phyloP scores from a whole-genome alignment of 2,329 filamentous ascomycete genomes.

The Aspergillus phoenicis region DNA sequence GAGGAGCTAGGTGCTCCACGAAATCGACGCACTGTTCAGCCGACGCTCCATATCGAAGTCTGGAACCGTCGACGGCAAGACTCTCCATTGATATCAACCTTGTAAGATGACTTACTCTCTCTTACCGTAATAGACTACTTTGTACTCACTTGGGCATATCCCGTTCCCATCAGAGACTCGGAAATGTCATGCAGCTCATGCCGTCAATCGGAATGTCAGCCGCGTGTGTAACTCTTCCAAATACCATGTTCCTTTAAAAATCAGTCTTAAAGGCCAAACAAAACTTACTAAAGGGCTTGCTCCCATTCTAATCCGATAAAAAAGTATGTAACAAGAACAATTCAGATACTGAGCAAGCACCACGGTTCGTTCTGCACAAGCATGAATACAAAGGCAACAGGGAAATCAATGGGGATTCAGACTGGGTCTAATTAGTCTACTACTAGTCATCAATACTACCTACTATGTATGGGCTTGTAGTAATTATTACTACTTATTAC shows the following conservation, averaged over 20 bases:
- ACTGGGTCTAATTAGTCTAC: no score
- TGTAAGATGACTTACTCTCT: background rate
- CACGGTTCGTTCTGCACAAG: no score
- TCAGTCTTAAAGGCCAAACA: background rate
- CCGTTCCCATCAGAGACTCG: background rate
- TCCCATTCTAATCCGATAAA: no score
- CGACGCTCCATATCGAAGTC: background rate
- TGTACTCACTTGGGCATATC: background rate
- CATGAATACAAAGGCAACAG: no score
- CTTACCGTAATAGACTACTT: background rate
- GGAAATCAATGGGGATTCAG: no score
- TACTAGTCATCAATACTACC: no score
- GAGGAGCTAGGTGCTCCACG: background rate
- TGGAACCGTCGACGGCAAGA: background rate
- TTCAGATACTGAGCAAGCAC: no score
- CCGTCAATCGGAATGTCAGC: background rate
- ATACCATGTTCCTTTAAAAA: background rate
- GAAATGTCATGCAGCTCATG: background rate
- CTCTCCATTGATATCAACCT: background rate
- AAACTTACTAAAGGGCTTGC: background rate
- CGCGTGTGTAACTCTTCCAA: background rate
- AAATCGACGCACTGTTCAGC: background rate
- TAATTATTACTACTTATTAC: background rate
- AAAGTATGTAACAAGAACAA: no score
- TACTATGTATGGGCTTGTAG: background rate